Evolutionary conservation across 257 asterid species (phyloP), one percentile per base, ranked within the genome.

Genomic region (Solanum medicagineum): DNA sequence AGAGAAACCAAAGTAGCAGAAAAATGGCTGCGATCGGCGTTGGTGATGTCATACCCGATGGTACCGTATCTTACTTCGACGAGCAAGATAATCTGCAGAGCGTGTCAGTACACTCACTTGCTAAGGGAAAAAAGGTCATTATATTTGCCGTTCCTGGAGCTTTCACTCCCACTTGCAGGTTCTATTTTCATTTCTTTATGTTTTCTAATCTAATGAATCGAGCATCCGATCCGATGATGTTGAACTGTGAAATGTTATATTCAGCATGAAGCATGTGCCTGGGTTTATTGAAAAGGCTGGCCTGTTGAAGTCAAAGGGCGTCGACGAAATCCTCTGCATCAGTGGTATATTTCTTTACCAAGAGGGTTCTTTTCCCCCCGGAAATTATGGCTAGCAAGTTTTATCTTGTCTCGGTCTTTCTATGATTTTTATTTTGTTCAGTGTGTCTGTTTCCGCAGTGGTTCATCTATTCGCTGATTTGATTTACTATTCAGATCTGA

Each of bases 131-230:
- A 81, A 95, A 94, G 88, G 95, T 89, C 89, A 60, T 95, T 82
- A 86, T 95, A 44, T 94, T 94, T 80, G 98, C 95, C 86, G 98
- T 95, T 84, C 99, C 98, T 81, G 97, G 97, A 47, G 99, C 99
- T 60, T 95, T 95, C 89, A 95, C 99, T 75, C 97, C 98, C 49
- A 94, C 97, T 79, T 95, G 99, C 97, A 95, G 98, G 98, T 95
- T 42, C 29, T 73, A 45, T 13, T 45, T 74, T 22, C 42, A 4
- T 26, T 56, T 55, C 14, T 49, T 75, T 54, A 10, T 10, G 4
- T 22, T 69, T 24, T 75, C 2, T 75, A 49, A 32, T 32, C 36
- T 32, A 32, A 24, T 24, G 22, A 53, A 74, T 12, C 19, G 13
- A 40, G 13, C 24, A 19, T 71, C 49, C 80, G 55, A 44, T 66